A percentile compares a stretch with the other conserved stretches of the same genome.
Conservation (phyloP, 176 grass and related monocot genomes). For the Melocanna baccifera region DNA sequence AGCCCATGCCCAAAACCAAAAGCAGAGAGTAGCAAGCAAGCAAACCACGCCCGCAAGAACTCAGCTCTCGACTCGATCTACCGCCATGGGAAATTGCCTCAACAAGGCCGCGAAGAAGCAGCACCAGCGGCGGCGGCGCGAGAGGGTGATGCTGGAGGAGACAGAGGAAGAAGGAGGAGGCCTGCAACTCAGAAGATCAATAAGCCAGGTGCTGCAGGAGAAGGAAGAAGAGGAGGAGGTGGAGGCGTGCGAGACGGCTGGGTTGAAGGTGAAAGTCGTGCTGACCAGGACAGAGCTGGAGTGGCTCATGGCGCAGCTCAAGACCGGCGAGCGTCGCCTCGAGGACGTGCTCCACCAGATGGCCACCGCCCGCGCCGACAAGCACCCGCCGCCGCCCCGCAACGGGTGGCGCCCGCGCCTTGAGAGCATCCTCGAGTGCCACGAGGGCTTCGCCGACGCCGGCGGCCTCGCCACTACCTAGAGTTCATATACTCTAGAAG, state of each 20-base stretch:
- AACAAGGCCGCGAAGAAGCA: neutral
- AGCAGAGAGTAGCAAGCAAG: too few relatives aligned
- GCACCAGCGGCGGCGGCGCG: neutral
- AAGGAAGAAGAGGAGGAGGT: neutral
- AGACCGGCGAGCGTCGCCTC: conserved; percentile 59
- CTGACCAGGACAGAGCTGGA: conserved; percentile 67
- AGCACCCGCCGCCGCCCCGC: neutral
- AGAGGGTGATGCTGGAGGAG: neutral
- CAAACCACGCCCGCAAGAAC: too few relatives aligned
- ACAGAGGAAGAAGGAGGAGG: neutral
- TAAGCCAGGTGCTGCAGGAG: conserved; percentile 28
- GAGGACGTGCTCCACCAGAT: conserved; percentile 63
- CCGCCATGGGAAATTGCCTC: conserved; percentile 54
- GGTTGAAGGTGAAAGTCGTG: conserved; percentile 62
- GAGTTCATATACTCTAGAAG: neutral
- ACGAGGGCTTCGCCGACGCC: neutral
- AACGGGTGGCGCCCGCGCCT: conserved; percentile 40
- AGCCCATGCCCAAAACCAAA: too few relatives aligned
- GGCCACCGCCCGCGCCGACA: neutral
- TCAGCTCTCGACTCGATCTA: too few relatives aligned
- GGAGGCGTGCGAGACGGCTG: neutral
- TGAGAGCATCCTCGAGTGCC: conserved; percentile 51
- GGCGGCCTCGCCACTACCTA: neutral
- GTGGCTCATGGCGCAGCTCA: conserved; percentile 78
- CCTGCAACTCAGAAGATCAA: neutral